Conservation (phyloP, 2,329 filamentous ascomycete species). For the Cordyceps militaris region DNA sequence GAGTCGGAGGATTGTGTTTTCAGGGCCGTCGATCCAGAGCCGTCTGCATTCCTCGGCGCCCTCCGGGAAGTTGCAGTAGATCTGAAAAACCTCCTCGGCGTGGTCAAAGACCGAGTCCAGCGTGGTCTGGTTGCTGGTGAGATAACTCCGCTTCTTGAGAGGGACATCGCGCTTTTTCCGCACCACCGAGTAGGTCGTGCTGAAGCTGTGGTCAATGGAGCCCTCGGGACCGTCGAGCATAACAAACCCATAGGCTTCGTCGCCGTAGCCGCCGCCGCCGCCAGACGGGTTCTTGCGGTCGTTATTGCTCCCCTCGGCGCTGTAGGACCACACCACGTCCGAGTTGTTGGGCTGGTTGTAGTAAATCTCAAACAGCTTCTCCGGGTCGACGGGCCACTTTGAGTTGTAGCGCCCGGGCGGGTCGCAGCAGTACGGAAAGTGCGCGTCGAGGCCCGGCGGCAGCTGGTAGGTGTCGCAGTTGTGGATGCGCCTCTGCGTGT, state of each 20-base stretch:
- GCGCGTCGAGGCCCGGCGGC: too few relatives aligned
- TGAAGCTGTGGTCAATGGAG: slow-evolving; percentile 22
- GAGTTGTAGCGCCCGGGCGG: too few relatives aligned
- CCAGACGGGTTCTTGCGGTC: slow-evolving; percentile 15
- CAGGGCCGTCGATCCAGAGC: slow-evolving; percentile 16
- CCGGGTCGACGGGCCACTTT: too few relatives aligned
- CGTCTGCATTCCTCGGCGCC: slow-evolving; percentile 17
- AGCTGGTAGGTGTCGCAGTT: too few relatives aligned
- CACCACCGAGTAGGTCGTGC: slow-evolving; percentile 18
- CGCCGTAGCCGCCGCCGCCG: slow-evolving; percentile 17
- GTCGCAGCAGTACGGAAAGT: too few relatives aligned
- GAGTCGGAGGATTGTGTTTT: slow-evolving; percentile 22
- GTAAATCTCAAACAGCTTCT: too few relatives aligned
- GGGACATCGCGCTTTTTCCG: slow-evolving; percentile 10
- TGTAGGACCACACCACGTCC: too few relatives aligned
- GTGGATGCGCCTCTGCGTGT: too few relatives aligned
- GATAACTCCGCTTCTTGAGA: slow-evolving; percentile 16
- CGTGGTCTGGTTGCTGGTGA: slow-evolving; percentile 22
- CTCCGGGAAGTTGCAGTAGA: slow-evolving; percentile 23
- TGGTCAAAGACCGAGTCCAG: slow-evolving; percentile 23
- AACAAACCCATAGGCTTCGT: slow-evolving; percentile 25
- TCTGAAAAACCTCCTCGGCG: slow-evolving; percentile 20
- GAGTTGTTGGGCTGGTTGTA: too few relatives aligned
- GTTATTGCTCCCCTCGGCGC: slow-evolving; percentile 21
- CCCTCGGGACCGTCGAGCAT: slow-evolving; percentile 24